Evolutionary conservation across 2,329 filamentous ascomycete genomes (phyloP), one percentile per base, ranked within the genome.

Genomic region (Tolypocladium endophyticum): DNA sequence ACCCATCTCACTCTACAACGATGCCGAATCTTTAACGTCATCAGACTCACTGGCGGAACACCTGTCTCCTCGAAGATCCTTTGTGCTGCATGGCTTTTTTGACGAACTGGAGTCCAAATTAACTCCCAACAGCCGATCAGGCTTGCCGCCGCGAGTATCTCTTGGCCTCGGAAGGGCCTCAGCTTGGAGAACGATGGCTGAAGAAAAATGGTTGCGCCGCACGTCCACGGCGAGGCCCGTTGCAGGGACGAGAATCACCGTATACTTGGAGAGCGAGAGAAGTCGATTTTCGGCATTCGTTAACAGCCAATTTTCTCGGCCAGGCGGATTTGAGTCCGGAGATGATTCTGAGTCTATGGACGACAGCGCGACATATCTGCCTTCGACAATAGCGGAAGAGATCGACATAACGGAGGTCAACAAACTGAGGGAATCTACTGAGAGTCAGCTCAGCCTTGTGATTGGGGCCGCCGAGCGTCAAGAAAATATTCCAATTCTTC

Each of bases 401-500:
- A 56, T 1, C 58, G 47, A n/a, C 61, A 54, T 1, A 23, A 23
- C 30, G 6, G 54, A 39, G 35, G 57, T 14, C 4, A n/a, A 8
- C 7, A n/a, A 6, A 23, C 4, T 20, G 20, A 23, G 20, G 12
- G 16, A 28, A n/a, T 33, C 18, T 4, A 30, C 14, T 11, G 41
- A 58, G 20, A 64, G 69, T 7, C 63, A 64, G 6, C 60, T 61
- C 1, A 39, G 39, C 0, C 66, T 64, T n/a, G 23, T 66, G 0
- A 68, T 71, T 54, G 66, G 69, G 1, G 64, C 61, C 2, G 59
- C 63, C 3, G 64, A 69, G 0, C 65, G 67, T 2, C 65, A 64
- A 4, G 58, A 59, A 86, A 63, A 64, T 23, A 68, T 67, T 2
- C 45, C 61, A 4, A 56, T 53, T 8, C 59, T 67, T 7, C 64